Percentiles rank a stretch among this genome's conserved stretches.
phyloP scores from a whole-genome alignment of 2,329 filamentous ascomycete genomes.

The Amesomyces nigricolor region DNA sequence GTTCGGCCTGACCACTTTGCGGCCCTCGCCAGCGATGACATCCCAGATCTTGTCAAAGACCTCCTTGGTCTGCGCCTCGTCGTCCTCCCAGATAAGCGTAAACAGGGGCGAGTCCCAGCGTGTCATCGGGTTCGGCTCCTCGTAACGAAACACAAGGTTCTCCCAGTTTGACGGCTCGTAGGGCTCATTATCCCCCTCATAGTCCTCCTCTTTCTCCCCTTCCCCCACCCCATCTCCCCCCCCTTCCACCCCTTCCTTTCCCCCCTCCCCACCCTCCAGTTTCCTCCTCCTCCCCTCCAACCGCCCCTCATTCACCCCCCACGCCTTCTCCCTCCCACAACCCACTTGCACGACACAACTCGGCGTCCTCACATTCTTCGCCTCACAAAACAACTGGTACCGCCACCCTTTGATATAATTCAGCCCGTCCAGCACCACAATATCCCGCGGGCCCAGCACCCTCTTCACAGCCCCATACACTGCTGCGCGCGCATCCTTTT shows the following conservation, averaged over 20 bases:
- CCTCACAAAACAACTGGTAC: conserved; percentile 80
- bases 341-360: conserved; percentile 68
- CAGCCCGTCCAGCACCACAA: conserved; percentile 72
- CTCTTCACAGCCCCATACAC: conserved; percentile 76
- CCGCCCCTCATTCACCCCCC: conserved; percentile 55
- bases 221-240: conserved; percentile 17
- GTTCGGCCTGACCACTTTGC: conserved; percentile 66
- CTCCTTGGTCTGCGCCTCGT: conserved; percentile 48
- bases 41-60: conserved; percentile 70
- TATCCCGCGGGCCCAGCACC: conserved; percentile 62
- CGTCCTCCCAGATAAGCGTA: conserved; percentile 71
- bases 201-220: conserved; percentile 34
- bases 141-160: conserved; percentile 74
- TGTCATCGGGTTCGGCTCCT: conserved; percentile 80
- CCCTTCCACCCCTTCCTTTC: conserved; percentile 27
- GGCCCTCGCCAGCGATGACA: conserved; percentile 56
- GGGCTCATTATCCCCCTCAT: conserved; percentile 36
- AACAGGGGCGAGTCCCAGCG: conserved; percentile 82
- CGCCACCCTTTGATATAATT: conserved; percentile 91
- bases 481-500: conserved; percentile 75
- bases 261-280: conserved; percentile 12
- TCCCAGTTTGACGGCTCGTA: conserved; percentile 62
- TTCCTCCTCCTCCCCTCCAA: conserved; percentile 33
- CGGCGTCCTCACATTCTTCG: conserved; percentile 70
- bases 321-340: conserved; percentile 47